Conservation (phyloP, 768 basidiomycete genomes). For the Russula griseocarnosa region DNA sequence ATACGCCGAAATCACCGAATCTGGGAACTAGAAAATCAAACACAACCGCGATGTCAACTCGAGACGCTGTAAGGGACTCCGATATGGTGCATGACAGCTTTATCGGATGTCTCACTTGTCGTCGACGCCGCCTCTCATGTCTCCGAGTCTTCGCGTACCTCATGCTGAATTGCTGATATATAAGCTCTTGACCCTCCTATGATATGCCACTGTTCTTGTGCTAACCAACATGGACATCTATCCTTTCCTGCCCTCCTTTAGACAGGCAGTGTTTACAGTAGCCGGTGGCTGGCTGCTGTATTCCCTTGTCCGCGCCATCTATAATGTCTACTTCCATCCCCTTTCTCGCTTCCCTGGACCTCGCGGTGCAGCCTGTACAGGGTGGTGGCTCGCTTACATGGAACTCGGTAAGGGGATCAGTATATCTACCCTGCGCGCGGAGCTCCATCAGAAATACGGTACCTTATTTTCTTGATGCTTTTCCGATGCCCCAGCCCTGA, state of each 20-base stretch:
- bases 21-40: no score
- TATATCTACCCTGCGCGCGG: conserved; percentile 9
- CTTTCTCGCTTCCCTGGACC: conserved; percentile 22
- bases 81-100: no score
- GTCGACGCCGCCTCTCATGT: no score
- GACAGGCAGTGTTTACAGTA: background rate
- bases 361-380: conserved; percentile 21
- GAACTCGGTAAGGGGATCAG: conserved; percentile 12
- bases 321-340: conserved; percentile 21
- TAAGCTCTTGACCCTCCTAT: no score
- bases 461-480: background rate
- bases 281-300: background rate
- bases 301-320: background rate
- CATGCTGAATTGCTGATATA: no score
- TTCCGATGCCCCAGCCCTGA: background rate
- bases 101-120: no score
- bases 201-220: no score
- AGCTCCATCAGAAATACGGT: conserved; percentile 21
- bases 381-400: conserved; percentile 22
- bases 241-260: background rate
- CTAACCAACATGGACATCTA: background rate
- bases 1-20: no score
- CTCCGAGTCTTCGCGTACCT: no score
- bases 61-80: no score
- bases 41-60: no score